These are phyloP conservation scores for Stramenopiles sp. DNA, from an alignment of 352 stramenopile species.

Conservation along the genomic window DNA sequence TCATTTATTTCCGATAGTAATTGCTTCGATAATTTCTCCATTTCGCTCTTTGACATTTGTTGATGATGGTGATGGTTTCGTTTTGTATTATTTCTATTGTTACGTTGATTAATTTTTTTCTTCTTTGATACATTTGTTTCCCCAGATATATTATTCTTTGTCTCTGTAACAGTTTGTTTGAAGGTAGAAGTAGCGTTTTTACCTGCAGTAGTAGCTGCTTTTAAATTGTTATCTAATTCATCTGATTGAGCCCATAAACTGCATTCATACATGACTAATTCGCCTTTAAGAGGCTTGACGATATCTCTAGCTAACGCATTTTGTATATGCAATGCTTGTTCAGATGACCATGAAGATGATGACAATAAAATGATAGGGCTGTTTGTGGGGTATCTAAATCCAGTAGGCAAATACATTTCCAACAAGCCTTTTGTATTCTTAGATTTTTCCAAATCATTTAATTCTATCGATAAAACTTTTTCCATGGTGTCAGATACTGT, in stretches of 20 bases:
- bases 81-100: background rate
- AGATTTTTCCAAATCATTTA: background rate
- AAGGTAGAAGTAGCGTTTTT: background rate
- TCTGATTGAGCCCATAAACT: constrained; percentile 1
- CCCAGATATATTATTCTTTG: background rate
- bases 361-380: background rate
- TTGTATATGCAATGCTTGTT: background rate
- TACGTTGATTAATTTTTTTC: background rate
- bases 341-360: background rate
- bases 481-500: background rate
- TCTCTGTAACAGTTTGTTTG: background rate
- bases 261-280: constrained; percentile 6
- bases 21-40: background rate
- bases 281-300: background rate
- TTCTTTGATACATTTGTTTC: background rate
- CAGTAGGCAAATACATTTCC: background rate
- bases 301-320: background rate
- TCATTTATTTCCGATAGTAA: background rate
- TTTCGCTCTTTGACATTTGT: background rate
- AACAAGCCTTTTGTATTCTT: background rate
- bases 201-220: background rate
- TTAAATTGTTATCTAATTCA: background rate
- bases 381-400: background rate
- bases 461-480: background rate
- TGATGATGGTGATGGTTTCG: background rate